Conservation (phyloP, 495 filamentous ascomycete genomes). For the Chlorociboria aeruginascens region DNA sequence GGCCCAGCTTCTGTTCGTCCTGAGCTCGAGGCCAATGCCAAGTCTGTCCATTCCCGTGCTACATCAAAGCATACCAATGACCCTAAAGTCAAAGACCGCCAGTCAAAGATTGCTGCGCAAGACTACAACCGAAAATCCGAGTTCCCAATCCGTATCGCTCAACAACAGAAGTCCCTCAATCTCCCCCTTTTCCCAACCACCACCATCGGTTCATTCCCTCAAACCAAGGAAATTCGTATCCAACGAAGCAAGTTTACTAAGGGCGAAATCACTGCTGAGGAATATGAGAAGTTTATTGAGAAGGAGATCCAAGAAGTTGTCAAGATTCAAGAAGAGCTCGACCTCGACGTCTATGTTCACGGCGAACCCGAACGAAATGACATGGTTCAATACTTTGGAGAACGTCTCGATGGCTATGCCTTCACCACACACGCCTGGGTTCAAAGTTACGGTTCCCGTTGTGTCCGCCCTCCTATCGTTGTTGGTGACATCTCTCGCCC, state of each 20-base stretch:
- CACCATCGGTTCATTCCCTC: conserved; percentile 98
- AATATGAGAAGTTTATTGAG: conserved; percentile 98
- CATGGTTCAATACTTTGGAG: conserved; percentile 99
- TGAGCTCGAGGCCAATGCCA: conserved; percentile 87
- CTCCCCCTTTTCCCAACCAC: conserved; percentile 97
- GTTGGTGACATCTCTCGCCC: conserved; percentile 97
- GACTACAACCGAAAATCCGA: conserved; percentile 86
- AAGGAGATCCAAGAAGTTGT: conserved; percentile 89
- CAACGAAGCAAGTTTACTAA: conserved; percentile 97
- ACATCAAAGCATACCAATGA: conserved; percentile 92
- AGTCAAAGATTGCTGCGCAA: conserved; percentile 67
- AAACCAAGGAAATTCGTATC: conserved; percentile 95
- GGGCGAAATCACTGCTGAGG: conserved; percentile 76
- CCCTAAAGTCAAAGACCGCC: conserved; percentile 88
- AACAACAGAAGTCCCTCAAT: conserved; percentile 77
- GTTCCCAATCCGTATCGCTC: conserved; percentile 69
- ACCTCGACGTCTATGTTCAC: conserved; percentile 91
- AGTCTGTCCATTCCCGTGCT: conserved; percentile 76
- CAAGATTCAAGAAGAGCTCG: conserved; percentile 95
- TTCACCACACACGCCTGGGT: conserved; percentile 99
- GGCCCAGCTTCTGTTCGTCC: conserved; percentile 75
- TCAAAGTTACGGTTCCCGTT: conserved; percentile 94
- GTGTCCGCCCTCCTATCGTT: conserved; percentile 94
- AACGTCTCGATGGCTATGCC: conserved; percentile 90
- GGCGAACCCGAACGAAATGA: conserved; percentile 99